A percentile compares a stretch with the other conserved stretches of the same genome.
These are phyloP conservation scores for Leishmania tropica DNA, from an alignment of 208 protist genomes.

Conservation along the genomic window DNA sequence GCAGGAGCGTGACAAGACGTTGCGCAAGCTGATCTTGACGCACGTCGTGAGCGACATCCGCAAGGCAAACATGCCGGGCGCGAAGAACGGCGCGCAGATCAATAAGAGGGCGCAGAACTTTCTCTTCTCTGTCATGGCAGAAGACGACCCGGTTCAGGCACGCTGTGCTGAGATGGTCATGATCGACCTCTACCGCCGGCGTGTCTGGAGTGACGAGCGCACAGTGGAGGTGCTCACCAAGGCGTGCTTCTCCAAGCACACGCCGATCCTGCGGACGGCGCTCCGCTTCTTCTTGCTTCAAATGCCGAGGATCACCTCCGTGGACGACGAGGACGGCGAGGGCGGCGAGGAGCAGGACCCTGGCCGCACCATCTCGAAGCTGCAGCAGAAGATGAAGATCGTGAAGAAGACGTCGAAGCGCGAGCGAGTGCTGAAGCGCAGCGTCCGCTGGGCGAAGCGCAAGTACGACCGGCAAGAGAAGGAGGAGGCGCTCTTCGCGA, in stretches of 20 bases:
- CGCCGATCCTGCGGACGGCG: slow-evolving; percentile 92
- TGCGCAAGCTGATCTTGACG: slow-evolving; percentile 85
- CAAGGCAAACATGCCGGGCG: slow-evolving; percentile 88
- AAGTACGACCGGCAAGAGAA: slow-evolving; percentile 89
- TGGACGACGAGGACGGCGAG: slow-evolving; percentile 82
- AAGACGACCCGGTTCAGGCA: slow-evolving; percentile 92
- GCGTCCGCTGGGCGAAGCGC: slow-evolving; percentile 61
- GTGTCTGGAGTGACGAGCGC: slow-evolving; percentile 94
- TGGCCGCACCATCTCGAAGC: slow-evolving; percentile 82
- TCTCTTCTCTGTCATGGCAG: slow-evolving; percentile 95
- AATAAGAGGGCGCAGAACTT: slow-evolving; percentile 96
- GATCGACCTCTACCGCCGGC: slow-evolving; percentile 97
- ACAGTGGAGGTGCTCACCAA: slow-evolving; percentile 96
- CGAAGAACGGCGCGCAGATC: slow-evolving; percentile 87
- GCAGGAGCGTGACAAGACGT: slow-evolving; percentile 94
- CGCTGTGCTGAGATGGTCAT: slow-evolving; percentile 96
- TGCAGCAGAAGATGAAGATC: slow-evolving; percentile 94
- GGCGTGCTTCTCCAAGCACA: slow-evolving; percentile 94
- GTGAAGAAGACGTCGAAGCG: slow-evolving; percentile 92
- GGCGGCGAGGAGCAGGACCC: slow-evolving; percentile 74
- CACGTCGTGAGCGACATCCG: slow-evolving; percentile 97
- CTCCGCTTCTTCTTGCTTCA: slow-evolving; percentile 96
- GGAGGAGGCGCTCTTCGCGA: slow-evolving; percentile 77
- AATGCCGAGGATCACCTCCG: slow-evolving; percentile 79
- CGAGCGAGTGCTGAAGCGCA: slow-evolving; percentile 85